Percentiles rank a stretch among this genome's conserved stretches.
These are phyloP conservation scores for Bremia lactucae DNA, from an alignment of 352 stramenopile genomes.

Conservation along the genomic window DNA sequence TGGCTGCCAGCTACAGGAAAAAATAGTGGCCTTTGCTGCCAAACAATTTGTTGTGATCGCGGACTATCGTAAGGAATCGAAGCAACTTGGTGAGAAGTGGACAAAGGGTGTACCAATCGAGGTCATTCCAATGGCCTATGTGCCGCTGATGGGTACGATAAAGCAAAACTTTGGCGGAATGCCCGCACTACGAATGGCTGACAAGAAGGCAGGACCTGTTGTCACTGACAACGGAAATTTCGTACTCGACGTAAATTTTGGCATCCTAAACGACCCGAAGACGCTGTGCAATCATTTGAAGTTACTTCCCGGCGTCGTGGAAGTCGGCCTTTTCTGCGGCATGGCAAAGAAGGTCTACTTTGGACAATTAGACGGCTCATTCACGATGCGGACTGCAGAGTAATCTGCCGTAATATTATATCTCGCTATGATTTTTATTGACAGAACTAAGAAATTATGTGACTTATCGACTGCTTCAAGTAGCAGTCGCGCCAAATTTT, in stretches of 20 bases:
- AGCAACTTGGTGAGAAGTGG: slow-evolving; percentile 79
- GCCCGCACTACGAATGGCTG: slow-evolving; percentile 71
- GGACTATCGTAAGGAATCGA: slow-evolving; percentile 89
- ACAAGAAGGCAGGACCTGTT: slow-evolving; percentile 90
- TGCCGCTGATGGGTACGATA: slow-evolving; percentile 85
- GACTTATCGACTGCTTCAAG: no score
- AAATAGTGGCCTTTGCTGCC: slow-evolving; percentile 88
- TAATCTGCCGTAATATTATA: no score
- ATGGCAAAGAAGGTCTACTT: slow-evolving; percentile 86
- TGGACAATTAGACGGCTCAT: slow-evolving; percentile 69
- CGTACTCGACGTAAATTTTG: slow-evolving; percentile 84
- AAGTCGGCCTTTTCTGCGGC: slow-evolving; percentile 82
- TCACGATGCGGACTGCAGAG: slow-evolving; percentile 47
- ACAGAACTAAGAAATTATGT: no score
- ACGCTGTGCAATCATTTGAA: slow-evolving; percentile 60
- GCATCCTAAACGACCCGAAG: slow-evolving; percentile 54
- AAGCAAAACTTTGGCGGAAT: slow-evolving; percentile 37
- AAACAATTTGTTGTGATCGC: slow-evolving; percentile 98
- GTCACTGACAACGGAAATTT: slow-evolving; percentile 96
- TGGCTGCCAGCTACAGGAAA: slow-evolving; percentile 91
- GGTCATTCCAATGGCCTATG: slow-evolving; percentile 95
- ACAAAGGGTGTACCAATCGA: slow-evolving; percentile 91
- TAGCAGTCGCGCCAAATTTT: no score
- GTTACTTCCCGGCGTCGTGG: slow-evolving; percentile 78
- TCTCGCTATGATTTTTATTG: no score